Evolutionary conservation across 1,284 basidiomycete species (phyloP).

Genomic region (Ustilago curta): DNA sequence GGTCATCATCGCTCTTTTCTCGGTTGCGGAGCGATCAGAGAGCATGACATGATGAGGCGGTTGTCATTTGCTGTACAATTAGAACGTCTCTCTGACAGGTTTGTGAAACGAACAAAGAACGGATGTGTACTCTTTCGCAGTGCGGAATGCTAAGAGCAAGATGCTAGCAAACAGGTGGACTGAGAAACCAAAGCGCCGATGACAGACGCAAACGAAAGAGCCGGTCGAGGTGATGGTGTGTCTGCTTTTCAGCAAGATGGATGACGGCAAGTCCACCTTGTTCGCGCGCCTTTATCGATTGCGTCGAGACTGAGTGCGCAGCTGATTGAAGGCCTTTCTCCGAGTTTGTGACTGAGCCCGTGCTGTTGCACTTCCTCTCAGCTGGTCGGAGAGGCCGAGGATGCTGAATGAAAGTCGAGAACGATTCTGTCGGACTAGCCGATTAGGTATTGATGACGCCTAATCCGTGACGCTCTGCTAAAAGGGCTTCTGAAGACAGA

Average conservation of each 20-base stretch:
- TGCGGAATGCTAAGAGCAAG: too few species aligned
- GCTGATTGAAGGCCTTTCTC: background rate
- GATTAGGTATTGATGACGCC: background rate
- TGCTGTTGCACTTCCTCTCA: background rate
- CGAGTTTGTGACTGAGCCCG: background rate
- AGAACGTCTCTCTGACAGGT: background rate
- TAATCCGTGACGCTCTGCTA: background rate
- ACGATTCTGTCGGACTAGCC: background rate
- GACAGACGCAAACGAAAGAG: background rate
- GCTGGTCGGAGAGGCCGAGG: conserved; percentile 1
- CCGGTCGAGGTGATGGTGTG: background rate
- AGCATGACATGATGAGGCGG: conserved; percentile 42
- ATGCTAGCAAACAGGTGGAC: background rate
- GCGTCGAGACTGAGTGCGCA: background rate
- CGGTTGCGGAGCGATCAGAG: conserved; percentile 23
- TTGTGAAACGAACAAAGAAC: background rate
- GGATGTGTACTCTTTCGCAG: background rate
- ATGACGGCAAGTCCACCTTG: background rate
- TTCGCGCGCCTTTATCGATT: background rate
- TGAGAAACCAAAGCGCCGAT: background rate
- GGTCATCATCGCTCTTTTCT: conserved; percentile 45
- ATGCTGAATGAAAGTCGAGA: background rate
- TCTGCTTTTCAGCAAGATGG: background rate
- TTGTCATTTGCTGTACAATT: conserved; percentile 8
- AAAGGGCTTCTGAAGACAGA: background rate